Evolutionary conservation across 441 rosid species (phyloP).

Genomic region (Populus tomentosa): DNA sequence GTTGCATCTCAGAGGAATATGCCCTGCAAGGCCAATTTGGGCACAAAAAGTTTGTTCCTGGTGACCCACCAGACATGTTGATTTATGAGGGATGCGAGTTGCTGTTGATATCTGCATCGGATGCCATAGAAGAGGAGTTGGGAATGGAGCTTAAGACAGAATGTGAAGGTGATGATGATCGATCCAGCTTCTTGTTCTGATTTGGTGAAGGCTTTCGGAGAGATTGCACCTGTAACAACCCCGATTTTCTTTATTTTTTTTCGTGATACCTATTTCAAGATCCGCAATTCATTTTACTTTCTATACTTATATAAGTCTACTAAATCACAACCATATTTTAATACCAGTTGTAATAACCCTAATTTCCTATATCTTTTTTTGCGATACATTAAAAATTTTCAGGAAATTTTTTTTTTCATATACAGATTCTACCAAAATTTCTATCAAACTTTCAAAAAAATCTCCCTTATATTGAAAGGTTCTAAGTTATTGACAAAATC

Average conservation of each 20-base stretch:
- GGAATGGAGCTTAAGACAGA: slow-evolving; percentile 53
- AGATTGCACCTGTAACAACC: not conserved
- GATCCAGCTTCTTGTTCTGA: slow-evolving; percentile 38
- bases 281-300: too few relatives aligned
- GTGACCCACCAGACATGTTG: slow-evolving; percentile 62
- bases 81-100: slow-evolving; percentile 80
- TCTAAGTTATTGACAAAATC: too few relatives aligned
- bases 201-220: slow-evolving; percentile 25
- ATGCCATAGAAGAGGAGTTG: slow-evolving; percentile 57
- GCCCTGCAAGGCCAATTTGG: slow-evolving; percentile 57
- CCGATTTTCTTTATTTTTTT: too few relatives aligned
- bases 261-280: too few relatives aligned
- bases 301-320: too few relatives aligned
- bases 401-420: too few relatives aligned
- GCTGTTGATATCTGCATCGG: slow-evolving; percentile 57
- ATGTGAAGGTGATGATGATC: slow-evolving; percentile 30
- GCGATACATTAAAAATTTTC: too few relatives aligned
- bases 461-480: rapidly evolving
- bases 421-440: too few relatives aligned
- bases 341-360: too few relatives aligned
- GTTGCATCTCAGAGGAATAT: slow-evolving; percentile 45
- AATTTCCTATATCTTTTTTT: too few relatives aligned
- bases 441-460: too few relatives aligned
- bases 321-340: too few relatives aligned
- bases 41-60: slow-evolving; percentile 36